Conservation (phyloP, 345 rosid species). For the Pugionium cornutum region DNA sequence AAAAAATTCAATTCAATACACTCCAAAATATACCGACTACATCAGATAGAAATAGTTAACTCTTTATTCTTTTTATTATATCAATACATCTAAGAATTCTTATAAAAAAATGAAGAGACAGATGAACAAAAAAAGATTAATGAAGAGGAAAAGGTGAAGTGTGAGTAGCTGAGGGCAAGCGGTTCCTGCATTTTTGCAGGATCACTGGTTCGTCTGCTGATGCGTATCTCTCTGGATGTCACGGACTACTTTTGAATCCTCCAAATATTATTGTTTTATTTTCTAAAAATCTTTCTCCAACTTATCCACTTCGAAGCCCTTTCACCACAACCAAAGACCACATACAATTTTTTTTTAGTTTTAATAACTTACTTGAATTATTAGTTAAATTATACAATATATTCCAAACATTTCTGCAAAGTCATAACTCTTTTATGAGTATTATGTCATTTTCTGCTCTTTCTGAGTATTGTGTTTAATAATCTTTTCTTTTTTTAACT, state of each 20-base stretch:
- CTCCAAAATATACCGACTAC: background rate
- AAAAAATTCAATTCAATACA: too few relatives aligned
- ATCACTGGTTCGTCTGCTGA: slow-evolving; percentile 11
- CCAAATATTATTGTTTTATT: slow-evolving; percentile 4
- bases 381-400: too few relatives aligned
- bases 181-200: slow-evolving; percentile 29
- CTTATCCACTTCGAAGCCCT: slow-evolving; percentile 29
- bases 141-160: slow-evolving; percentile 20
- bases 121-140: background rate
- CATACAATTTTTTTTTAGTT: background rate
- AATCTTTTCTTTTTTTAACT: too few relatives aligned
- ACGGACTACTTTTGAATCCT: slow-evolving; percentile 5
- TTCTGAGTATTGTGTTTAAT: too few relatives aligned
- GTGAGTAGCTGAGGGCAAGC: slow-evolving; percentile 20
- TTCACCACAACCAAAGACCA: slow-evolving; percentile 25
- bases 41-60: too few relatives aligned
- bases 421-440: too few relatives aligned
- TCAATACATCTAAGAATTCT: too few relatives aligned
- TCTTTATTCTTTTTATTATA: too few relatives aligned
- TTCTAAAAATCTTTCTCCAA: background rate
- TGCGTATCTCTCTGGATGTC: slow-evolving; percentile 27
- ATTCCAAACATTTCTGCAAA: too few relatives aligned
- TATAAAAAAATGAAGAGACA: background rate
- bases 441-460: too few relatives aligned
- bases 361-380: too few relatives aligned